Evolutionary conservation across 805 yeast species (phyloP), one percentile per base, ranked within the genome.

Genomic region (Wickerhamiella occidentalis): DNA sequence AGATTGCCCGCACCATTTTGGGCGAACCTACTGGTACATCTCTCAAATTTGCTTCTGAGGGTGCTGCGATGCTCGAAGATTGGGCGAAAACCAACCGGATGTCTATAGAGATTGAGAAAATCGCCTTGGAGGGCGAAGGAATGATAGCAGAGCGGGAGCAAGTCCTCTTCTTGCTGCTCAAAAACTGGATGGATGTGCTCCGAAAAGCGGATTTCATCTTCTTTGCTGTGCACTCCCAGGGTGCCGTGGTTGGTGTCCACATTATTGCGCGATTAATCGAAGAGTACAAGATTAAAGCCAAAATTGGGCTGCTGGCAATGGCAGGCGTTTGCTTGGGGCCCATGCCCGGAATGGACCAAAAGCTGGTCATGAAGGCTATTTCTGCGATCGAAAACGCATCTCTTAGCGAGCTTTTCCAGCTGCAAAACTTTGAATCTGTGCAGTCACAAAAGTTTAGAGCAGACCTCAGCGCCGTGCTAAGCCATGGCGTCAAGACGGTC

Each of bases 11-110:
- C 47, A 87, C 95, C 0, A 60, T 90, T 13, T 79, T 90, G 47
- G 98, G 98, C 1, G 87, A 88, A 54, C 98, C 98, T 3, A 92
- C 94, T 18, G 98, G 98, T 0, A 90, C 98, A 0, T 90, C 97
- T 0, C 72, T 82, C 42, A 82, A 82, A 61, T 92, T 90, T 65
- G 86, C 95, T 29, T 80, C 78, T 54, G 96, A 87, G 59, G 96
- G 96, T 0, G 97, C 87, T 55, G 71, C 71, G 51, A 80, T 88
- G 0, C 75, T 92, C 1, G 69, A 77, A 33, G 66, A 80, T 25
- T 90, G 87, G 80, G 83, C 80, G 46, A 55, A 68, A 28, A 61
- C 58, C 36, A 59, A 68, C 45, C 62, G 68, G 22, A 51, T 67
- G 43, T 62, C 67, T 1, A 62, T 79, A 11, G 72, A 75, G 29